These are phyloP conservation scores for Solanum neorickii DNA, from an alignment of 257 asterid genomes.

Conservation along the genomic window DNA sequence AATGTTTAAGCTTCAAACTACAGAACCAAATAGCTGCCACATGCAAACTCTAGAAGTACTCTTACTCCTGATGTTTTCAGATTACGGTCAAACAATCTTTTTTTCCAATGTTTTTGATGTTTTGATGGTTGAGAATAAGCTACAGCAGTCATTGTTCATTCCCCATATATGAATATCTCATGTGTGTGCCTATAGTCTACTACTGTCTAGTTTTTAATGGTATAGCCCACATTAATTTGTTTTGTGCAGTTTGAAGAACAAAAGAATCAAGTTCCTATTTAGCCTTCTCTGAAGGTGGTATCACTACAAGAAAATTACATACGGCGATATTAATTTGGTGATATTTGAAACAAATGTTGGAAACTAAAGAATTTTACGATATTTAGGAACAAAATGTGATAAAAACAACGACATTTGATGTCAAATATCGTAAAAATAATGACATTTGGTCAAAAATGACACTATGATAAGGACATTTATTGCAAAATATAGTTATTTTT, in stretches of 20 bases:
- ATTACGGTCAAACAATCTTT: no score
- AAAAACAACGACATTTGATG: no score
- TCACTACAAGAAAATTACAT: no score
- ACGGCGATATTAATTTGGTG: no score
- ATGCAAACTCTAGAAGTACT: conserved; percentile 84
- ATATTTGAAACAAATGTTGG: no score
- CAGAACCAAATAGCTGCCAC: conserved; percentile 83
- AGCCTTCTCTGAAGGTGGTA: neutral
- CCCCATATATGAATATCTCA: neutral
- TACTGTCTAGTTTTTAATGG: neutral
- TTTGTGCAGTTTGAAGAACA: conserved; percentile 7
- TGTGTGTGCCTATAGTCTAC: neutral
- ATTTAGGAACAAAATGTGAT: no score
- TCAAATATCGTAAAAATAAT: no score
- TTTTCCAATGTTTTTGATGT: neutral
- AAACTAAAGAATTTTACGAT: no score
- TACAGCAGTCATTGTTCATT: neutral
- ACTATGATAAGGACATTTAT: no score
- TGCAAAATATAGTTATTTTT: no score
- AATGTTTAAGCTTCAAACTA: conserved; percentile 57
- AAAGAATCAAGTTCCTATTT: neutral
- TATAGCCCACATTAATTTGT: neutral
- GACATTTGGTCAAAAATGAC: no score
- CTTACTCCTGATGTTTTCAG: conserved; percentile 44
- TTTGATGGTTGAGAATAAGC: no score